Evolutionary conservation across 108 stramenopile species (phyloP).

Genomic region (Cyclotella kingstonii): DNA sequence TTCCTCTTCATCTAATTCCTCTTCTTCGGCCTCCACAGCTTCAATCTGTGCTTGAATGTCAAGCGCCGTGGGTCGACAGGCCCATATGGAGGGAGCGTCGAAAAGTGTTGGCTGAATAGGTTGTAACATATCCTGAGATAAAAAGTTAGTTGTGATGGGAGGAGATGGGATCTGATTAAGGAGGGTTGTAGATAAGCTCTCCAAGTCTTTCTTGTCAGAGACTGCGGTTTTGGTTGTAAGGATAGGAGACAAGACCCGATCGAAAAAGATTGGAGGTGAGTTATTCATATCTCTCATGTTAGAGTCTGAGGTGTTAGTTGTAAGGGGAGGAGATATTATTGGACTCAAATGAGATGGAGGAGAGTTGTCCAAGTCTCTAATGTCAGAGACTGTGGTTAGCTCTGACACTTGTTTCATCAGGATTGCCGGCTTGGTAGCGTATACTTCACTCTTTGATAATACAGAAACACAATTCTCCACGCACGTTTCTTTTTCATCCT

Average conservation of each 20-base stretch:
- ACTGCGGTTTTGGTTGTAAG: too few species aligned
- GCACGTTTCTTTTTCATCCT: slow-evolving; percentile 6
- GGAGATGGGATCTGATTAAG: slow-evolving; percentile 19
- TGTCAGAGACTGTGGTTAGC: background rate
- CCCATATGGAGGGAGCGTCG: slow-evolving; percentile 22
- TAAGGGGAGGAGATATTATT: slow-evolving; percentile 14
- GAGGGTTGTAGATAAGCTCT: too few species aligned
- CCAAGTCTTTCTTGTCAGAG: background rate
- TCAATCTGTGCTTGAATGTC: slow-evolving; percentile 33
- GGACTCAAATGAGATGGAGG: too few species aligned
- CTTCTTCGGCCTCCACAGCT: slow-evolving; percentile 23
- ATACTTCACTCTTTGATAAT: background rate
- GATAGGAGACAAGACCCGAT: too few species aligned
- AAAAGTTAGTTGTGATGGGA: slow-evolving; percentile 18
- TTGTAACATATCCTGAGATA: slow-evolving; percentile 1
- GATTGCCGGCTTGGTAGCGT: background rate
- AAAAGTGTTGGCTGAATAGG: background rate
- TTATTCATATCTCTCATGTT: too few species aligned
- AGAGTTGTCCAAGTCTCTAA: background rate
- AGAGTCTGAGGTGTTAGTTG: too few species aligned
- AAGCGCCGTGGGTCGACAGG: slow-evolving; percentile 13
- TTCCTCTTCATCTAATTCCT: slow-evolving; percentile 19
- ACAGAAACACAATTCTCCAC: background rate
- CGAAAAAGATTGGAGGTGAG: too few species aligned
- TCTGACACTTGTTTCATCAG: slow-evolving; percentile 2